Evolutionary conservation across 2,329 filamentous ascomycete species (phyloP).

Genomic region (Parastagonospora nodorum): DNA sequence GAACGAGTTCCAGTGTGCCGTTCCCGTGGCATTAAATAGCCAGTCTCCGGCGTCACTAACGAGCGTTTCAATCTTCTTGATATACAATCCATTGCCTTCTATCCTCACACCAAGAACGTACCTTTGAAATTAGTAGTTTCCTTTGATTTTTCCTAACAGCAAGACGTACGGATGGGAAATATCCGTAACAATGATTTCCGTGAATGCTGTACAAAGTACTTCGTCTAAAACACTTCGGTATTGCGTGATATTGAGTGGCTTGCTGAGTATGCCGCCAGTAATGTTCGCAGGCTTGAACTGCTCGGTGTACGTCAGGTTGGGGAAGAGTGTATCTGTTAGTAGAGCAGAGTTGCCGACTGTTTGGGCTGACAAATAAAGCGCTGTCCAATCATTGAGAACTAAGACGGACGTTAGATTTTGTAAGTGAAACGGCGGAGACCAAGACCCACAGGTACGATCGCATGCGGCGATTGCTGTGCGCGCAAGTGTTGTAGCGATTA

Average conservation of each 20-base stretch:
- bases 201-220: slow-evolving; percentile 26
- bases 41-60: slow-evolving; percentile 29
- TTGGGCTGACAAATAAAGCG: slow-evolving; percentile 21
- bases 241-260: slow-evolving; percentile 21
- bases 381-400: slow-evolving; percentile 20
- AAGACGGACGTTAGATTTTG: not conserved
- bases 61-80: slow-evolving; percentile 26
- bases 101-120: slow-evolving; percentile 29
- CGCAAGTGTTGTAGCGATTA: not conserved
- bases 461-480: slow-evolving; percentile 7
- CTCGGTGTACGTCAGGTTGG: slow-evolving; percentile 26
- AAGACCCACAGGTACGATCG: slow-evolving; percentile 14
- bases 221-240: slow-evolving; percentile 24
- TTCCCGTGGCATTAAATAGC: slow-evolving; percentile 27
- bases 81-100: slow-evolving; percentile 14
- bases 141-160: no score
- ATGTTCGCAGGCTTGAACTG: slow-evolving; percentile 21
- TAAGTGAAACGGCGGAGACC: not conserved
- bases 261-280: slow-evolving; percentile 20
- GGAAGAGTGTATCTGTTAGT: slow-evolving; percentile 9
- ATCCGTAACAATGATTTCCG: slow-evolving; percentile 20
- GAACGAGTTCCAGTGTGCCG: slow-evolving; percentile 12
- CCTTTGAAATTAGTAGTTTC: slow-evolving; percentile 1
- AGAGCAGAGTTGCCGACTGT: slow-evolving; percentile 14
- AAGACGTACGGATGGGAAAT: slow-evolving; percentile 1